Conservation (phyloP, 108 stramenopile species). For the Cyclotella baltica region DNA sequence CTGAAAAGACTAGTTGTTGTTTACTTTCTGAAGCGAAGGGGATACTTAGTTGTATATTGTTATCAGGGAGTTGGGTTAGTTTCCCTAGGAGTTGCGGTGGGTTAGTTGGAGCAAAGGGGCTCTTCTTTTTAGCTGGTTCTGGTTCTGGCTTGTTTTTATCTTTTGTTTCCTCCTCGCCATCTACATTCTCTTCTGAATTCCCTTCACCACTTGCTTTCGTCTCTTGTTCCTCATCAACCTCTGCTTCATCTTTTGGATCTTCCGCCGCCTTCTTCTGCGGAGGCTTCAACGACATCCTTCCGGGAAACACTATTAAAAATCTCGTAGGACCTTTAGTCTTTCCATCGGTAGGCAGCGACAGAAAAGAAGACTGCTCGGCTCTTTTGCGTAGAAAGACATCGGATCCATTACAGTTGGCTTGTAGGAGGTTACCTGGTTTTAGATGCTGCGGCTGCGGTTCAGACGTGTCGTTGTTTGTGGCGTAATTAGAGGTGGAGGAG, state of each 20-base stretch:
- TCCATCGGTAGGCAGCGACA: neutral
- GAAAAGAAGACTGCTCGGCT: slow-evolving; percentile 32
- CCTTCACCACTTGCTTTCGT: neutral
- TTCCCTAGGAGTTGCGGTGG: slow-evolving; percentile 48
- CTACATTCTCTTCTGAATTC: neutral
- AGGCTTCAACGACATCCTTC: slow-evolving; percentile 40
- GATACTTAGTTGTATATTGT: slow-evolving; percentile 35
- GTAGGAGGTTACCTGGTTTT: slow-evolving; percentile 31
- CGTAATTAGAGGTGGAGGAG: neutral
- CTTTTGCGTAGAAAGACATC: slow-evolving; percentile 54
- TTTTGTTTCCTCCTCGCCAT: too few relatives aligned
- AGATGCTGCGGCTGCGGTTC: slow-evolving; percentile 12
- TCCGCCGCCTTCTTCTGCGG: slow-evolving; percentile 9
- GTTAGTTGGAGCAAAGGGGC: slow-evolving; percentile 45
- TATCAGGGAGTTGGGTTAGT: slow-evolving; percentile 16
- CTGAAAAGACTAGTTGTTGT: slow-evolving; percentile 45
- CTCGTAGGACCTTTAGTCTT: slow-evolving; percentile 23
- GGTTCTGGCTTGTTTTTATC: too few relatives aligned
- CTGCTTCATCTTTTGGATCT: slow-evolving; percentile 1
- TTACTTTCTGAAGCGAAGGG: slow-evolving; percentile 26
- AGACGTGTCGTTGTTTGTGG: neutral
- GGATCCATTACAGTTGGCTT: slow-evolving; percentile 45
- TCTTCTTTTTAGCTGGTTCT: slow-evolving; percentile 16
- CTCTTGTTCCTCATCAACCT: slow-evolving; percentile 16
- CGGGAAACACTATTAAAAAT: slow-evolving; percentile 50